Conservation (phyloP, 2,329 filamentous ascomycete species). For the Alternaria sp. region DNA sequence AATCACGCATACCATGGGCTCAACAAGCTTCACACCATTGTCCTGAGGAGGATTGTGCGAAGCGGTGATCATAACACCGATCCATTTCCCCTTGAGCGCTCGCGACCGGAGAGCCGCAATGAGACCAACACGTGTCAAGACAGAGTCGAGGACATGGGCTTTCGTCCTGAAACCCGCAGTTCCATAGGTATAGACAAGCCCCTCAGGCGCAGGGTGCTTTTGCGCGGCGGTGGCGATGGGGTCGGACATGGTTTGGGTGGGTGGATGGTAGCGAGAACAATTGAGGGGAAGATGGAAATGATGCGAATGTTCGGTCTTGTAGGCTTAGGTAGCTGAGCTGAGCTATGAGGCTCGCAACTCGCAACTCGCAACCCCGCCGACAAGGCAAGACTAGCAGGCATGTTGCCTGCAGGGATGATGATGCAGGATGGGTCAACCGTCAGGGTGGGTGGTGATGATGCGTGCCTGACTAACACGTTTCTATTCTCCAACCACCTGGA, state of each 20-base stretch:
- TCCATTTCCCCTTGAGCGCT: conserved; percentile 87
- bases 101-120: conserved; percentile 87
- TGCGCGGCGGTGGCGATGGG: conserved; percentile 43
- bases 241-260: conserved; percentile 38
- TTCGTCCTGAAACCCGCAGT: conserved; percentile 70
- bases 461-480: conserved; percentile 27
- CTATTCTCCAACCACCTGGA: neutral
- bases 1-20: conserved; percentile 73
- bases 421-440: conserved; percentile 24
- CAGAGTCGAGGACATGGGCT: conserved; percentile 85
- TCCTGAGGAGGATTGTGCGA: conserved; percentile 71
- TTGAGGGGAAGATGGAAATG: conserved; percentile 14
- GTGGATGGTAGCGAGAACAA: neutral
- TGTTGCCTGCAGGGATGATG: conserved; percentile 12
- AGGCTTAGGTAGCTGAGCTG: neutral
- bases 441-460: conserved; percentile 22
- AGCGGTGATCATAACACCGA: conserved; percentile 82
- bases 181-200: conserved; percentile 51
- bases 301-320: neutral
- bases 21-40: conserved; percentile 81
- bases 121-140: conserved; percentile 91
- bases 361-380: conserved; percentile 12
- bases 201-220: conserved; percentile 52
- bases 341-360: conserved; percentile 12
- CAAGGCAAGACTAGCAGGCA: conserved; percentile 19